Conservation (phyloP, 495 filamentous ascomycete species). For the Geoglossum glabrum region DNA sequence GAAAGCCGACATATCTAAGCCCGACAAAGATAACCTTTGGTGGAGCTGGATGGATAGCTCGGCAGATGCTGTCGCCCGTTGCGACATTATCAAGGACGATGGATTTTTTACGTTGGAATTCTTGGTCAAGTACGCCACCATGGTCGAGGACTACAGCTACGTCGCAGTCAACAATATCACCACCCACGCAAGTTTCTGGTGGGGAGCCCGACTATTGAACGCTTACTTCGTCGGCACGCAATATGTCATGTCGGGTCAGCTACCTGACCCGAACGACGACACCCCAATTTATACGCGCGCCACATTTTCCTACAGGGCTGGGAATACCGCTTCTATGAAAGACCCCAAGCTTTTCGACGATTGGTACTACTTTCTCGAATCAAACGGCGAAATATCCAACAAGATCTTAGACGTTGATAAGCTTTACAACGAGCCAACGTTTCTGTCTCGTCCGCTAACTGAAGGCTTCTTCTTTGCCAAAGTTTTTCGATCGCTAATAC, state of each 20-base stretch:
- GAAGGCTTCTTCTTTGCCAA: constrained; percentile 4
- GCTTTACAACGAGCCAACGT: constrained; percentile 6
- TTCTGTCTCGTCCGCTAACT: constrained; percentile 7
- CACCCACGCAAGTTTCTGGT: constrained; percentile 8
- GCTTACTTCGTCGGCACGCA: constrained; percentile 6
- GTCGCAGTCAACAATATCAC: constrained; percentile 1
- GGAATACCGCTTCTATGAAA: not conserved
- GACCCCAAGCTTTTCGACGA: not conserved
- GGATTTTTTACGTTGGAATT: constrained; percentile 6
- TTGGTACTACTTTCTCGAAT: not conserved
- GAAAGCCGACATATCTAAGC: constrained; percentile 5
- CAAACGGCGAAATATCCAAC: not conserved
- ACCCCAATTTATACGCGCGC: constrained; percentile 2
- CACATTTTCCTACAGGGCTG: not conserved
- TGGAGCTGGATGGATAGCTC: constrained; percentile 9
- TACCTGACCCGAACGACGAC: constrained; percentile 1
- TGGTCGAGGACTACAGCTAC: constrained; percentile 4
- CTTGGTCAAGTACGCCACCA: not conserved
- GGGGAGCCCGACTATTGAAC: constrained; percentile 8
- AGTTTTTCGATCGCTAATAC: constrained; percentile 7
- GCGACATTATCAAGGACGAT: constrained; percentile 4
- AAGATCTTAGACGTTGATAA: not conserved
- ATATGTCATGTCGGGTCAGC: constrained; percentile 3
- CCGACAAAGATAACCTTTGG: not conserved
- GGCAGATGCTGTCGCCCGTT: constrained; percentile 3